These are phyloP conservation scores for Canariomyces notabilis DNA, from an alignment of 2,329 filamentous ascomycete species.

Conservation along the genomic window DNA sequence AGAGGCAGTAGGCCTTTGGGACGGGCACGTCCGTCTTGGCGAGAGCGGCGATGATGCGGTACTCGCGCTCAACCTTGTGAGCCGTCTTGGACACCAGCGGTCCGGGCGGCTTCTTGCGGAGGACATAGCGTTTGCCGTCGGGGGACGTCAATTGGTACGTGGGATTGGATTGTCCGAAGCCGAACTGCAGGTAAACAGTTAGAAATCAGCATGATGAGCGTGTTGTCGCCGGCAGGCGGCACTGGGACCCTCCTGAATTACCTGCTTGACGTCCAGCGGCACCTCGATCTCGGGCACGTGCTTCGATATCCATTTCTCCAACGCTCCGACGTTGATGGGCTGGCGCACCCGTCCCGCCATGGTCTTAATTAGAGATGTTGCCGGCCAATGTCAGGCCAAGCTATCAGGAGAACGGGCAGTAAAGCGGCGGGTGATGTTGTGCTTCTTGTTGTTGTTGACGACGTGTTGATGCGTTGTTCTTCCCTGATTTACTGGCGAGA, in stretches of 20 bases:
- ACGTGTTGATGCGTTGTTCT: constrained; percentile 7
- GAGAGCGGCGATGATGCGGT: constrained; percentile 81
- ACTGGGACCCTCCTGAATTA: too few species aligned
- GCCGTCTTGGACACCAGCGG: constrained; percentile 88
- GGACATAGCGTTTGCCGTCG: constrained; percentile 68
- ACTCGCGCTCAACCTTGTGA: constrained; percentile 94
- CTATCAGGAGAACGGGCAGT: background rate
- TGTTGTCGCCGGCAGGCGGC: constrained; percentile 18
- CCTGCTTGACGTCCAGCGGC: constrained; percentile 86
- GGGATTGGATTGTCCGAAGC: constrained; percentile 95
- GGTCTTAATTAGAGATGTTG: constrained; percentile 11
- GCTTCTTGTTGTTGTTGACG: too few species aligned
- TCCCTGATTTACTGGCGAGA: constrained; percentile 1
- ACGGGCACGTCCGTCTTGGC: constrained; percentile 71
- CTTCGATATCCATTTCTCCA: constrained; percentile 71
- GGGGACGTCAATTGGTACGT: constrained; percentile 84
- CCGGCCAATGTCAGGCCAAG: background rate
- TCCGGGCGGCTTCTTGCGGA: constrained; percentile 98
- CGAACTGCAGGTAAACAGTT: constrained; percentile 58
- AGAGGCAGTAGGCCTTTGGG: constrained; percentile 76
- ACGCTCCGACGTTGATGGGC: constrained; percentile 74
- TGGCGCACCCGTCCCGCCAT: constrained; percentile 90
- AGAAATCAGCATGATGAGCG: constrained; percentile 1
- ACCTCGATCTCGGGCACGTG: constrained; percentile 80
- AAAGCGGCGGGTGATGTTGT: background rate